Evolutionary conservation across 139 green algal genomes (phyloP).

Genomic region (Chlamydomonas sp.): DNA sequence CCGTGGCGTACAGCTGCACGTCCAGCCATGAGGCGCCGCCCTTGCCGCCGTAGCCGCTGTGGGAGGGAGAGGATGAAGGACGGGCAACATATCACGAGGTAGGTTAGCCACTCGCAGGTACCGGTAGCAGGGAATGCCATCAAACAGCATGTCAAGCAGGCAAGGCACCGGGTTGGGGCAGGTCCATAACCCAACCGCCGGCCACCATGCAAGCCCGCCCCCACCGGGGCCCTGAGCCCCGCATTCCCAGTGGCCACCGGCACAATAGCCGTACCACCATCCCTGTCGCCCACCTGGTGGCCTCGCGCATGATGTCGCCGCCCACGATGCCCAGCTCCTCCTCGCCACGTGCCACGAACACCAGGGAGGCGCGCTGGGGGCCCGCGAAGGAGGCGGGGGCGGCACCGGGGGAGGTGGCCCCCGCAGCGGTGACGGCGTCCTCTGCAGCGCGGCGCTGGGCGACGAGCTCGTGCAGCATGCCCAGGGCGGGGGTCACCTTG

Average conservation of each 20-base stretch:
- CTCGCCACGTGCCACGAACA: conserved; percentile 20
- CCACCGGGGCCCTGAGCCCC: not conserved
- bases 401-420: not conserved
- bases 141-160: too few species aligned
- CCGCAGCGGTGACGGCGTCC: not conserved
- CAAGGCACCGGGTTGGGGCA: too few species aligned
- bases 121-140: too few species aligned
- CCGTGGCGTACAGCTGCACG: conserved; percentile 9
- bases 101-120: too few species aligned
- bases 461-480: conserved; percentile 26
- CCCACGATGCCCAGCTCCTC: conserved; percentile 9
- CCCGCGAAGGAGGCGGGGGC: not conserved
- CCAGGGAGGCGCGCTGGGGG: not conserved
- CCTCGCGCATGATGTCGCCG: conserved; percentile 4
- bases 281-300: not conserved
- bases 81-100: not conserved
- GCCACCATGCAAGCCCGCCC: too few species aligned
- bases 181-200: too few species aligned
- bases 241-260: not conserved
- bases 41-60: too few species aligned
- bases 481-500: conserved; percentile 15
- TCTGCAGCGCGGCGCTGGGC: not conserved
- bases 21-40: conserved; percentile 5
- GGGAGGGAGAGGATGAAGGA: too few species aligned
- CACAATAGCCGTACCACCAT: not conserved